Evolutionary conservation across 805 yeast species (phyloP), one percentile per base, ranked within the genome.

Genomic region (Saturnispora quitensis): DNA sequence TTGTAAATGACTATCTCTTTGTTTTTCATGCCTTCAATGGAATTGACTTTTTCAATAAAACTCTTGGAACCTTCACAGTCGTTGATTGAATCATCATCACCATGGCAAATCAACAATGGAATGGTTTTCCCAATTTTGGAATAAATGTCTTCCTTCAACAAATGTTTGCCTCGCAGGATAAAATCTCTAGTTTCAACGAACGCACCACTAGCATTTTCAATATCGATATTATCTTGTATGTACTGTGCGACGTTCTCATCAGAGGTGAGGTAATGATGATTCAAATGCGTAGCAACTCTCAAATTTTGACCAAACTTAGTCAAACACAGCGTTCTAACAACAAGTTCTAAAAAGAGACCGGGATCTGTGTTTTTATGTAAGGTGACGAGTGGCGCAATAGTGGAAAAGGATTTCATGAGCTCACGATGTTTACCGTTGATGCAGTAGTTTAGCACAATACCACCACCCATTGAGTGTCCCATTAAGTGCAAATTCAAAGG

Each of bases 391-490:
- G 95, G 95, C 1, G 81, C 89, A 34, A 75, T 68, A 0, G 71
- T 75, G 40, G 75, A 65, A 43, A 77, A 72, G 0, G 78, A 79
- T 34, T 69, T 66, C 25, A 86, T 53, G 18, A 71, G 58, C 27
- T 74, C 72, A 44, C 67, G 71, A 59, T 73, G 67, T 53, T 70
- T 75, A 2, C 90, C 90, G 33, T 62, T 61, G 36, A 78, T 72
- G 3, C 78, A 80, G 62, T 86, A 85, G 63, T 81, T 82, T 52
- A 86, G 67, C 0, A 69, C 70, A 48, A 86, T 79, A 0, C 84
- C 90, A 20, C 91, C 91, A 48, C 95, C 95, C 90, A 86, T 84
- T 9, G 89, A 84, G 57, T 82, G 88, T 1, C 91, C 89, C 60
- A 76, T 69, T 45, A 86, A 60, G 58, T 70, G 74, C 33, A 84